Conservation (phyloP, 768 basidiomycete species). For the Calvatia gigantea region DNA sequence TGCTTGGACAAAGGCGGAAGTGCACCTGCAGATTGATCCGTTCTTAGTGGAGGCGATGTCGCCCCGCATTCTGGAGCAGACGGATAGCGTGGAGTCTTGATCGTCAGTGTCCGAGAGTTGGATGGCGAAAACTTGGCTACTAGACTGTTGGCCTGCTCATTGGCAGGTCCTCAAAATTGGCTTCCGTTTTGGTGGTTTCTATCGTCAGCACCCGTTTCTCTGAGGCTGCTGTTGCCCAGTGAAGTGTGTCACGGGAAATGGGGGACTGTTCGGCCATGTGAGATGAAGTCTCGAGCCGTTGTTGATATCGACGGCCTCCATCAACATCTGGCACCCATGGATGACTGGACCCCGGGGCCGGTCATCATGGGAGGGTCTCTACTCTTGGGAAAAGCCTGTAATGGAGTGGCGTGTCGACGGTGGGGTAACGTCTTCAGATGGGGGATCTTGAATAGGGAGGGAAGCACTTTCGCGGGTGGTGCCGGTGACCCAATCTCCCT, state of each 20-base stretch:
- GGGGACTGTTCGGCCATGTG: too few species aligned
- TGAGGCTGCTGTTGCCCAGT: not conserved
- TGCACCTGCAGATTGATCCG: not conserved
- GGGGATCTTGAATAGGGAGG: constrained; percentile 9
- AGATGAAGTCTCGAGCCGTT: too few species aligned
- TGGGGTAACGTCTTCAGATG: not conserved
- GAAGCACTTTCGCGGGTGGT: not conserved
- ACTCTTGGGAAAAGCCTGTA: not conserved
- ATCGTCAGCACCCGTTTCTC: not conserved
- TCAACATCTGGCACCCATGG: too few species aligned
- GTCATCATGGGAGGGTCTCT: not conserved
- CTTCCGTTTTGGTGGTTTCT: too few species aligned
- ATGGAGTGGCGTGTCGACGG: not conserved
- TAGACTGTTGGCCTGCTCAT: not conserved
- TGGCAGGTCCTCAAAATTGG: not conserved
- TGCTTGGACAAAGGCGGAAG: too few species aligned
- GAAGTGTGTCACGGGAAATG: too few species aligned
- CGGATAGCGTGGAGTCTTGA: not conserved
- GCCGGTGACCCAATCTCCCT: not conserved
- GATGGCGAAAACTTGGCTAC: not conserved
- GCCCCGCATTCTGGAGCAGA: not conserved
- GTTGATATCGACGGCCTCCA: too few species aligned
- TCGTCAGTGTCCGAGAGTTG: not conserved
- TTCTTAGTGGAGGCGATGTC: too few species aligned
- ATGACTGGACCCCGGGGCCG: not conserved